Conservation (phyloP, 805 yeast species). For the Saccharomycopsis sp. region DNA sequence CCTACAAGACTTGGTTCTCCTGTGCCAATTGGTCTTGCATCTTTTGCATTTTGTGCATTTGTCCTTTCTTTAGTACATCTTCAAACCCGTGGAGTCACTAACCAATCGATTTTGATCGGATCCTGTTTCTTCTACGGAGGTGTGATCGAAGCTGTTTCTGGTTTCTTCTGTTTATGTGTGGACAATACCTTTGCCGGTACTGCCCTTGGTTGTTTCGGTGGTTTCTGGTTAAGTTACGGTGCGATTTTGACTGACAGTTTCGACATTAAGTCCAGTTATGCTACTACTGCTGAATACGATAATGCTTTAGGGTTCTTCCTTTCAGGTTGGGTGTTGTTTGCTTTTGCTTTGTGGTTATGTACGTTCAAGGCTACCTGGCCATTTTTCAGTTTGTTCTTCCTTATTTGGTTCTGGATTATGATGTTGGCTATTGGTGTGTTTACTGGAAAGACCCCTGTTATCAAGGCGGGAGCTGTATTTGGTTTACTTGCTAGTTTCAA, state of each 20-base stretch:
- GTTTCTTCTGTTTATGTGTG: slow-evolving; percentile 55
- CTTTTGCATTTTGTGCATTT: slow-evolving; percentile 57
- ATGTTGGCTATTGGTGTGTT: slow-evolving; percentile 48
- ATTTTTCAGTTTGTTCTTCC: slow-evolving; percentile 50
- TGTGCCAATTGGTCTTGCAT: slow-evolving; percentile 56
- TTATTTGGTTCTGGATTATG: slow-evolving; percentile 47
- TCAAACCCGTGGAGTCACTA: slow-evolving; percentile 43
- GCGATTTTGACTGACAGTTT: slow-evolving; percentile 53
- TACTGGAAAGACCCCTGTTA: slow-evolving; percentile 32
- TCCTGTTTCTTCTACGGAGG: slow-evolving; percentile 61
- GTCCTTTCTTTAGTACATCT: slow-evolving; percentile 50
- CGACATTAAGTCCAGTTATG: slow-evolving; percentile 50
- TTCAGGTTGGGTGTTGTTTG: slow-evolving; percentile 57
- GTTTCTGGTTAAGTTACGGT: slow-evolving; percentile 62
- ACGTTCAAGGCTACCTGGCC: slow-evolving; percentile 62
- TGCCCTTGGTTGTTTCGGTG: slow-evolving; percentile 57
- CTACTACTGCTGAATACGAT: slow-evolving; percentile 30
- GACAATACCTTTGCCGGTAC: slow-evolving; percentile 67
- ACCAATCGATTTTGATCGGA: slow-evolving; percentile 49
- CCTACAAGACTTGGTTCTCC: slow-evolving; percentile 51
- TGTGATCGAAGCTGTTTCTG: slow-evolving; percentile 50
- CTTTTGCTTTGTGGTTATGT: slow-evolving; percentile 44
- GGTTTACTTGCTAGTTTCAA: slow-evolving; percentile 46
- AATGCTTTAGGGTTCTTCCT: slow-evolving; percentile 56
- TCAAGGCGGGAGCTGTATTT: slow-evolving; percentile 49